These are phyloP conservation scores for Diaporthe sp. DNA, from an alignment of 2,329 filamentous ascomycete genomes.

Conservation along the genomic window DNA sequence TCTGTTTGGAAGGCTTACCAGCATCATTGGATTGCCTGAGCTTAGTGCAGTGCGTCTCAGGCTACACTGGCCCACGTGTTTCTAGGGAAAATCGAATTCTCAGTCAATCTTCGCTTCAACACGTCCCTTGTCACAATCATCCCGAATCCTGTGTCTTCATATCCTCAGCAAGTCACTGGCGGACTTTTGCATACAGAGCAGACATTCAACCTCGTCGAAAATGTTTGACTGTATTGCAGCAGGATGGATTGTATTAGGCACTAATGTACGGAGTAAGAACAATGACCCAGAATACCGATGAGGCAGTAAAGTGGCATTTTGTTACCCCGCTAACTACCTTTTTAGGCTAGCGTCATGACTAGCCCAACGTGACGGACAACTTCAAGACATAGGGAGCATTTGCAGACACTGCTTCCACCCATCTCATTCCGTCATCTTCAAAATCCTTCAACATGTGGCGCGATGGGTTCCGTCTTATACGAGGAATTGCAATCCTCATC, in stretches of 20 bases:
- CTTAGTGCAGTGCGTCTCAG: background rate
- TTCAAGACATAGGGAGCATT: background rate
- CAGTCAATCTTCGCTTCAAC: background rate
- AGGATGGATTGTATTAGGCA: too few relatives aligned
- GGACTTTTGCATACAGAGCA: too few relatives aligned
- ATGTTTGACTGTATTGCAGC: too few relatives aligned
- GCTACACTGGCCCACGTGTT: background rate
- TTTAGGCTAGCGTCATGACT: background rate
- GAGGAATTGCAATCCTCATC: background rate
- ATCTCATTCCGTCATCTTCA: background rate
- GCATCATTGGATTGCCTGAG: background rate
- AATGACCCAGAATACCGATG: background rate
- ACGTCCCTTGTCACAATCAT: background rate
- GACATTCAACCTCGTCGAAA: too few relatives aligned
- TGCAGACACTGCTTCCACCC: background rate
- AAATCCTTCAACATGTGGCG: background rate
- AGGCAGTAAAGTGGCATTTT: background rate
- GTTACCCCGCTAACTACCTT: background rate
- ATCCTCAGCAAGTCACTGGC: background rate
- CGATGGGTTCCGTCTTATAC: slow-evolving; percentile 14
- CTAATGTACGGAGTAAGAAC: background rate
- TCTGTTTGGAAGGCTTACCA: background rate
- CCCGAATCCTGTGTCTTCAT: background rate
- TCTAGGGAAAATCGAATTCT: background rate
- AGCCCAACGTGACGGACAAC: background rate